phyloP scores from a whole-genome alignment of 1,284 basidiomycete genomes.

The Leccinum fuscescens region DNA sequence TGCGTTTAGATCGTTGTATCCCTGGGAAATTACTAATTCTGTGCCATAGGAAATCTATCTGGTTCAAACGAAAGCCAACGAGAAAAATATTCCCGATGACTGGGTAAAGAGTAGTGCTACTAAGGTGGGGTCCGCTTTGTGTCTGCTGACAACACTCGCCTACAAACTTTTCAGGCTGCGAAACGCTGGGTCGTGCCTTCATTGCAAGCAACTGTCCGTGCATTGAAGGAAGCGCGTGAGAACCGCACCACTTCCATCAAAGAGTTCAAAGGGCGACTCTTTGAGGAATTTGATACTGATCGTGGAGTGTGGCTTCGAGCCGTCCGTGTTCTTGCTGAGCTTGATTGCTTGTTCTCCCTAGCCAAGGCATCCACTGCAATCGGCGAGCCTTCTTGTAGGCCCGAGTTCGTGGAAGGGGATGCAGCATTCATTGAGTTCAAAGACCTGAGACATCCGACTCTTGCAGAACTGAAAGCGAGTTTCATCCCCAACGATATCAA shows the following conservation, averaged over 20 bases:
- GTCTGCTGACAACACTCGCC: neutral
- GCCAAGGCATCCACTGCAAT: conserved; percentile 88
- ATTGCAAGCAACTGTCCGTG: conserved; percentile 68
- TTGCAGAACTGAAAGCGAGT: conserved; percentile 63
- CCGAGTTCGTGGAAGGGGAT: conserved; percentile 81
- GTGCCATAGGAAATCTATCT: conserved; percentile 78
- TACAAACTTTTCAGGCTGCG: conserved; percentile 48
- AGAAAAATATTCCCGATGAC: conserved; percentile 69
- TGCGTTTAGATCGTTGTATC: conserved; percentile 22
- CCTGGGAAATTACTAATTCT: conserved; percentile 1
- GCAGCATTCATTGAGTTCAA: conserved; percentile 79
- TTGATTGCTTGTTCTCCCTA: conserved; percentile 93
- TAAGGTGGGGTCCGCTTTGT: conserved; percentile 52
- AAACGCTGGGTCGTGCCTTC: conserved; percentile 77
- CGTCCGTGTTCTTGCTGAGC: conserved; percentile 77
- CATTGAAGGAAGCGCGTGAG: conserved; percentile 90
- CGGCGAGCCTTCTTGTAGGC: conserved; percentile 91
- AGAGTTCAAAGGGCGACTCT: conserved; percentile 79
- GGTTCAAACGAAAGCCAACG: conserved; percentile 63
- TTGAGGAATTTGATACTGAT: conserved; percentile 84
- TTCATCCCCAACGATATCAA: conserved; percentile 96
- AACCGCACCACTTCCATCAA: conserved; percentile 77
- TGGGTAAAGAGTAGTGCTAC: conserved; percentile 86
- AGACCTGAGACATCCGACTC: conserved; percentile 83
- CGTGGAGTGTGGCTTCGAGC: conserved; percentile 76